Percentiles rank a stretch among this genome's conserved stretches.
phyloP scores from a whole-genome alignment of 2,329 filamentous ascomycete genomes.

The Colletotrichum kahawae region DNA sequence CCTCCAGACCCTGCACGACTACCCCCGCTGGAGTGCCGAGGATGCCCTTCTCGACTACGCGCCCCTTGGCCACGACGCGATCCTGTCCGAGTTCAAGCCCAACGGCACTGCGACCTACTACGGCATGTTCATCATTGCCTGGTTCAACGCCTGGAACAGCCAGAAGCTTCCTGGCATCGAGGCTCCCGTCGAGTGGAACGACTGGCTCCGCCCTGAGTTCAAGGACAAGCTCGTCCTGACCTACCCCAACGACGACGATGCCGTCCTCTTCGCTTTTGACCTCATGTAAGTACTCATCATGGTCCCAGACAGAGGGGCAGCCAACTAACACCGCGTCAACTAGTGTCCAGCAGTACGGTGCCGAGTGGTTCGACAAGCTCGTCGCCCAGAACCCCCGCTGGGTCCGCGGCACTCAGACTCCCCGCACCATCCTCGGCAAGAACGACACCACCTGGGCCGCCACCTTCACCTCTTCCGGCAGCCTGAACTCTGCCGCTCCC shows the following conservation, averaged over 20 bases:
- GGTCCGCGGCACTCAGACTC: slow-evolving; percentile 56
- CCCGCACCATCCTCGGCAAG: slow-evolving; percentile 35
- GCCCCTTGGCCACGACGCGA: slow-evolving; percentile 48
- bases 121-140: slow-evolving; percentile 42
- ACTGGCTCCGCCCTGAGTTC: slow-evolving; percentile 52
- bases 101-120: slow-evolving; percentile 44
- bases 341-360: slow-evolving; percentile 45
- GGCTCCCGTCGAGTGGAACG: slow-evolving; percentile 43
- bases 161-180: slow-evolving; percentile 36
- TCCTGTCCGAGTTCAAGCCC: slow-evolving; percentile 47
- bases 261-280: slow-evolving; percentile 55
- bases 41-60: slow-evolving; percentile 54
- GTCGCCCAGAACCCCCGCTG: slow-evolving; percentile 54
- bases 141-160: slow-evolving; percentile 40
- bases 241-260: slow-evolving; percentile 64
- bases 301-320: fast-evolving
- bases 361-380: slow-evolving; percentile 51
- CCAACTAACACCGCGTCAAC: background rate
- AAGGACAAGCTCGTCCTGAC: slow-evolving; percentile 59
- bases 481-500: slow-evolving; percentile 20
- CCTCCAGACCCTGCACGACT: slow-evolving; percentile 58
- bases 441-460: slow-evolving; percentile 34
- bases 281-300: slow-evolving; percentile 43
- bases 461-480: slow-evolving; percentile 35
- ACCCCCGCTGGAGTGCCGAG: slow-evolving; percentile 53